These are phyloP conservation scores for Wickerhamiella shivajii DNA, from an alignment of 805 yeast genomes.

Conservation along the genomic window DNA sequence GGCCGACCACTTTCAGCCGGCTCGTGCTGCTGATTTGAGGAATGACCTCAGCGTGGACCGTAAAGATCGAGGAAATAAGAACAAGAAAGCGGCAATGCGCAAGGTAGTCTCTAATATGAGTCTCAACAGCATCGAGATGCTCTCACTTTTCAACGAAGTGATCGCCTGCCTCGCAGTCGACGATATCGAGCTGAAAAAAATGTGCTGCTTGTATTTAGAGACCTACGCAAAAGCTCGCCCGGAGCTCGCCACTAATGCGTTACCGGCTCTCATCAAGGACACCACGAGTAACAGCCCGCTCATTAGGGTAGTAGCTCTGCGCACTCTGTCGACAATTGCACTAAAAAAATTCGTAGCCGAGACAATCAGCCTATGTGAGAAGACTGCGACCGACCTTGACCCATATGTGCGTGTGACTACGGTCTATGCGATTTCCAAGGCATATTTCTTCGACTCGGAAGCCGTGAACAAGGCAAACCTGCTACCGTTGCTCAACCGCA, in stretches of 20 bases:
- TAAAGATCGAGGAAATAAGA: slow-evolving; percentile 23
- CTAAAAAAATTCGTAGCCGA: slow-evolving; percentile 36
- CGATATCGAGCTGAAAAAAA: slow-evolving; percentile 56
- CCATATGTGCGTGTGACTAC: slow-evolving; percentile 56
- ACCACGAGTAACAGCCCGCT: slow-evolving; percentile 31
- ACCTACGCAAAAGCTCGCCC: slow-evolving; percentile 49
- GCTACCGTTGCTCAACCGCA: slow-evolving; percentile 35
- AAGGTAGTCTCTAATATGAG: slow-evolving; percentile 74
- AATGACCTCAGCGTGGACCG: slow-evolving; percentile 24
- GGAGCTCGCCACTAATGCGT: slow-evolving; percentile 37
- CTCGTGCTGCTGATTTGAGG: slow-evolving; percentile 25
- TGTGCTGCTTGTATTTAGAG: slow-evolving; percentile 53
- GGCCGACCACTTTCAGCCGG: slow-evolving; percentile 8
- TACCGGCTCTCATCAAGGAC: slow-evolving; percentile 43
- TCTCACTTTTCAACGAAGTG: slow-evolving; percentile 50
- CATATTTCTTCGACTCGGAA: slow-evolving; percentile 41
- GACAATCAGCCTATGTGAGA: slow-evolving; percentile 29
- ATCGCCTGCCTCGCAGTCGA: slow-evolving; percentile 33
- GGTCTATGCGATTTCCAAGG: slow-evolving; percentile 50
- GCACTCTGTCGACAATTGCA: slow-evolving; percentile 48
- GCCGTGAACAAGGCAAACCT: slow-evolving; percentile 32
- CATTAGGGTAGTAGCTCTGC: slow-evolving; percentile 45
- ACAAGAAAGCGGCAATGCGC: slow-evolving; percentile 39
- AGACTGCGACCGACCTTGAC: slow-evolving; percentile 34
- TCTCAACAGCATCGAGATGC: slow-evolving; percentile 67